phyloP scores from a whole-genome alignment of 345 rosid genomes.

The Eucalyptus decipiens region DNA sequence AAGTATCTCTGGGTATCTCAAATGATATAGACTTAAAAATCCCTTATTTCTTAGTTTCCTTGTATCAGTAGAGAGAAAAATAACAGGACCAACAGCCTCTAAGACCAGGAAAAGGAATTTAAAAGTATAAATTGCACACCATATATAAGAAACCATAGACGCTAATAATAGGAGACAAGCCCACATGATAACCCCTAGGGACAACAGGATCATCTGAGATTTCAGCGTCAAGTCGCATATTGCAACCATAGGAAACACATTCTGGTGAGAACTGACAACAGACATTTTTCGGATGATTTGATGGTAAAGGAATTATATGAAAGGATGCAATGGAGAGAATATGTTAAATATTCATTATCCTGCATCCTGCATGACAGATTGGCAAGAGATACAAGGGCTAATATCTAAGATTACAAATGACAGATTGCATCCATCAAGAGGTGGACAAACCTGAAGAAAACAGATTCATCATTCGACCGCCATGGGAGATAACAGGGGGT shows the following conservation, averaged over 20 bases:
- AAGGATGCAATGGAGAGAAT: not conserved
- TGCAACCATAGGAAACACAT: not conserved
- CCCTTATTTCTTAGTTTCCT: constrained; percentile 94
- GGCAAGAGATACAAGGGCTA: too few species aligned
- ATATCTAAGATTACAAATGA: not conserved
- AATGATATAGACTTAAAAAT: constrained; percentile 92
- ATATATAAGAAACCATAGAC: not conserved
- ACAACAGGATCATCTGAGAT: too few species aligned
- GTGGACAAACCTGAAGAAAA: not conserved
- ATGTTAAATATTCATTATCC: not conserved
- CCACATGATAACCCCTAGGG: too few species aligned
- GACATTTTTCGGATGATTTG: not conserved
- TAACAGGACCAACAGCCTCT: constrained; percentile 92
- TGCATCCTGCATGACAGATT: not conserved
- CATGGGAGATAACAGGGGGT: not conserved
- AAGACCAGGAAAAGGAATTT: constrained; percentile 45
- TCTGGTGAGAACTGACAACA: not conserved
- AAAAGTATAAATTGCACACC: not conserved
- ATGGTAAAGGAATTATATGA: not conserved
- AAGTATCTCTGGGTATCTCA: constrained; percentile 89
- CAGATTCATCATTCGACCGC: not conserved
- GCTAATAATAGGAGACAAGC: constrained; percentile 30
- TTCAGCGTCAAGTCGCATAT: too few species aligned
- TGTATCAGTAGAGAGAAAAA: constrained; percentile 88
- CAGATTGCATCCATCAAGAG: not conserved